These are phyloP conservation scores for Mycena kentingensis DNA, from an alignment of 768 basidiomycete species.

Conservation along the genomic window DNA sequence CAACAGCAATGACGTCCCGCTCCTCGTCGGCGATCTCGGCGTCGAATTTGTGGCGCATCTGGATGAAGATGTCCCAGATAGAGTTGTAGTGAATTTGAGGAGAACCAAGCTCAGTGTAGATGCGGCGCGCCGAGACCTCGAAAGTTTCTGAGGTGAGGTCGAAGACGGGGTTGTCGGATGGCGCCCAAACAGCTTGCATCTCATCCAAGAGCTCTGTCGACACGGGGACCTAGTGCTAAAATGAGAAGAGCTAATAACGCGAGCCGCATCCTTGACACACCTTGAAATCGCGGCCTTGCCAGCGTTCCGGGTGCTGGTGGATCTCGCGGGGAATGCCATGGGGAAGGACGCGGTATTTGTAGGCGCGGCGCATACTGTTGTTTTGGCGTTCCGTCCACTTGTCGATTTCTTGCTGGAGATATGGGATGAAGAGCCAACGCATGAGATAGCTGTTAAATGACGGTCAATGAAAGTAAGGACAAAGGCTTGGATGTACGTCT, in stretches of 20 bases:
- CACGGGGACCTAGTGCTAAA: conserved; percentile 31
- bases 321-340: conserved; percentile 41
- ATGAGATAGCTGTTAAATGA: conserved; percentile 38
- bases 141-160: conserved; percentile 33
- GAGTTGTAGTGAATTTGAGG: conserved; percentile 11
- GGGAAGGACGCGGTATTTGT: conserved; percentile 40
- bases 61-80: conserved; percentile 19
- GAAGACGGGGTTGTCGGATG: conserved; percentile 30
- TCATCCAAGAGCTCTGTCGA: conserved; percentile 19
- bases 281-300: too few species aligned
- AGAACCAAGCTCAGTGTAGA: conserved; percentile 17
- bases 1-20: too few species aligned
- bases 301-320: conserved; percentile 26
- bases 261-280: too few species aligned
- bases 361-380: conserved; percentile 20
- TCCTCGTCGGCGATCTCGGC: too few species aligned
- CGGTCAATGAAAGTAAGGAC: neutral
- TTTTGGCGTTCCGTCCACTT: conserved; percentile 28
- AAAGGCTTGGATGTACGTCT: too few species aligned
- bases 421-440: conserved; percentile 43
- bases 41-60: neutral
- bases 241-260: too few species aligned
- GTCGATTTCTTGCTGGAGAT: conserved; percentile 43
- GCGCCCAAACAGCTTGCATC: conserved; percentile 29
- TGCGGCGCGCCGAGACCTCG: neutral